Evolutionary conservation across 2,329 filamentous ascomycete species (phyloP).

Genomic region (Alternaria ventricosa): DNA sequence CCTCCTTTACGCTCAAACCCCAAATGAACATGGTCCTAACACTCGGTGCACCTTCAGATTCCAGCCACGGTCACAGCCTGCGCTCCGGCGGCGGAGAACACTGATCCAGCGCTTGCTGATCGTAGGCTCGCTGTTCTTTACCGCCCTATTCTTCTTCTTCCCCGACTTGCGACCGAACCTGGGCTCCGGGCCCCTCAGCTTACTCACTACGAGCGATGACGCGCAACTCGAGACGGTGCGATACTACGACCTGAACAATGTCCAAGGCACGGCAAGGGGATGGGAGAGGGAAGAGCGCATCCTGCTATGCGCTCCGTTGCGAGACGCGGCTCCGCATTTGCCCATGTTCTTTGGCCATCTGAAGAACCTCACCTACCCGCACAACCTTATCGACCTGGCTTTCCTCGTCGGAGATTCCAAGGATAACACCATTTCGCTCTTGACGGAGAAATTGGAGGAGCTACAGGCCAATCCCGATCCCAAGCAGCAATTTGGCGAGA

Average conservation of each 20-base stretch:
- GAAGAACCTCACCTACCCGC: constrained; percentile 94
- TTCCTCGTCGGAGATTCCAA: constrained; percentile 98
- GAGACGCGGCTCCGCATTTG: constrained; percentile 90
- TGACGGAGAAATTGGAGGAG: constrained; percentile 76
- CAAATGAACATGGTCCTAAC: constrained; percentile 38
- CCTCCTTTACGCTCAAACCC: constrained; percentile 24
- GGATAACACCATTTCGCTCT: constrained; percentile 80
- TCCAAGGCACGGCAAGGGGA: constrained; percentile 87
- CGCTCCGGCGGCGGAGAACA: constrained; percentile 74
- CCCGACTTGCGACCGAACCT: constrained; percentile 72
- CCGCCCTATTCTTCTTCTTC: constrained; percentile 74
- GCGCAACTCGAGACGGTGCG: constrained; percentile 91
- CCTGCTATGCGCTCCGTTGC: constrained; percentile 88
- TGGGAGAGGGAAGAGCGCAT: constrained; percentile 98
- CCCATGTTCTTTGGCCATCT: constrained; percentile 99
- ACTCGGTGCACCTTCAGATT: constrained; percentile 65
- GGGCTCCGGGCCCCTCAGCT: constrained; percentile 70
- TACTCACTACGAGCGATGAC: constrained; percentile 70
- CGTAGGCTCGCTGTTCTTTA: constrained; percentile 61
- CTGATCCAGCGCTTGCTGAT: constrained; percentile 72
- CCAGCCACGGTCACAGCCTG: constrained; percentile 79
- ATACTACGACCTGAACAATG: constrained; percentile 93
- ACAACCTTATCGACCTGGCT: constrained; percentile 93
- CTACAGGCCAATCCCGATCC: constrained; percentile 82
- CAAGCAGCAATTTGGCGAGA: constrained; percentile 87